Evolutionary conservation across 164 flowering plant species (phyloP).

Genomic region (Macadamia integrifolia): DNA sequence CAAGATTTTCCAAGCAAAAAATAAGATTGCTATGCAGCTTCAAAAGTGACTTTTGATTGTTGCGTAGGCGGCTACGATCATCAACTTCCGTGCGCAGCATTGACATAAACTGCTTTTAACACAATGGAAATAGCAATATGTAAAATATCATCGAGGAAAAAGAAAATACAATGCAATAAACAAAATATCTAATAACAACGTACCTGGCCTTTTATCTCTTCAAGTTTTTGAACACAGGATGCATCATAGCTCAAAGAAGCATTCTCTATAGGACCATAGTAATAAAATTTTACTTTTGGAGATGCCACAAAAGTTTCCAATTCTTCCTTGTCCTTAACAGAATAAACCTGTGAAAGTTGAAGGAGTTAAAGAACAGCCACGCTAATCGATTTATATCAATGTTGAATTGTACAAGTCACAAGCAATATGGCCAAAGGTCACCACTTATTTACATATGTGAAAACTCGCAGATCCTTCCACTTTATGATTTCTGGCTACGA

Average conservation of each 20-base stretch:
- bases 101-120: slow-evolving; percentile 44
- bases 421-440: no score
- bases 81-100: slow-evolving; percentile 25
- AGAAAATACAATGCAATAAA: not conserved
- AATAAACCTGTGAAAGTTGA: slow-evolving; percentile 47
- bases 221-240: slow-evolving; percentile 35
- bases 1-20: slow-evolving; percentile 68
- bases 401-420: no score
- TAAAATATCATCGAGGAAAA: slow-evolving; percentile 6
- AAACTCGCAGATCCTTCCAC: no score
- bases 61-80: slow-evolving; percentile 31
- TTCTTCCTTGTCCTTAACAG: slow-evolving; percentile 66
- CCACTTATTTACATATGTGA: no score
- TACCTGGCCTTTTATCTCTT: slow-evolving; percentile 66
- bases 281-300: slow-evolving; percentile 54
- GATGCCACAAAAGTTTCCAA: slow-evolving; percentile 60
- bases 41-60: slow-evolving; percentile 36
- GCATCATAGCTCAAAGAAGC: slow-evolving; percentile 19
- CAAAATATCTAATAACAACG: slow-evolving; percentile 4
- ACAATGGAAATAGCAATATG: slow-evolving; percentile 11
- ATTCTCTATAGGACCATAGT: slow-evolving; percentile 35
- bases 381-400: not conserved
- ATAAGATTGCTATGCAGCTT: slow-evolving; percentile 57
- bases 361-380: not conserved
- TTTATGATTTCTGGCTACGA: no score